Evolutionary conservation across 73 alveolate species (phyloP).

Genomic region (Diophrys sp.): DNA sequence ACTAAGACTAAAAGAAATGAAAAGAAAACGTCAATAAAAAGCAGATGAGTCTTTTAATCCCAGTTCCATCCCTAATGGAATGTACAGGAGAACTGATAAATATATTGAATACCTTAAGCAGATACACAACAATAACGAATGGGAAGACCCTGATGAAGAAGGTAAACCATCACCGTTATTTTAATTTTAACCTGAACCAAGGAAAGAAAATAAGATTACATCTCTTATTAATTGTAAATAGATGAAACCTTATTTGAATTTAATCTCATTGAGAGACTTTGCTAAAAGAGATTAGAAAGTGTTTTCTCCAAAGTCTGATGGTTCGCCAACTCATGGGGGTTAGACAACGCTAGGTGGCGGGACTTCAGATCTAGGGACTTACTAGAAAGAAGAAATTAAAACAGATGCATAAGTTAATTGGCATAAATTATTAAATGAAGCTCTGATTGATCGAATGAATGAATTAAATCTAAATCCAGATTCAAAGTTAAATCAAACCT

Average conservation of each 20-base stretch:
- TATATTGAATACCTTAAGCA: neutral
- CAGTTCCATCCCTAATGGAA: too few species aligned
- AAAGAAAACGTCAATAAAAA: neutral
- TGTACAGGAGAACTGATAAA: neutral
- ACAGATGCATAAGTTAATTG: neutral
- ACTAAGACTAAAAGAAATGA: neutral
- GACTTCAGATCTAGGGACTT: too few species aligned
- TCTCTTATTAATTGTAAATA: neutral
- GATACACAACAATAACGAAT: too few species aligned
- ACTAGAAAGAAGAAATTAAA: neutral
- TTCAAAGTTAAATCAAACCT: neutral
- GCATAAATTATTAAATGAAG: neutral
- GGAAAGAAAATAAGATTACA: neutral
- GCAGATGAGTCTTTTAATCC: neutral
- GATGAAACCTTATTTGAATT: neutral
- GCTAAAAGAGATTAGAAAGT: neutral
- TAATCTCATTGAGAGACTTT: constrained; percentile 1
- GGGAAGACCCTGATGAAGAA: neutral
- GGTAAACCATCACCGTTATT: neutral
- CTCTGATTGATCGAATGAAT: neutral
- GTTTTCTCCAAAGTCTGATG: neutral
- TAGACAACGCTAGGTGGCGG: too few species aligned
- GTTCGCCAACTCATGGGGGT: neutral
- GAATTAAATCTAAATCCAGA: neutral
- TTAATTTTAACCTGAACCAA: neutral